phyloP scores from a whole-genome alignment of 2,329 filamentous ascomycete species.

The Sphaerostilbella broomeana region DNA sequence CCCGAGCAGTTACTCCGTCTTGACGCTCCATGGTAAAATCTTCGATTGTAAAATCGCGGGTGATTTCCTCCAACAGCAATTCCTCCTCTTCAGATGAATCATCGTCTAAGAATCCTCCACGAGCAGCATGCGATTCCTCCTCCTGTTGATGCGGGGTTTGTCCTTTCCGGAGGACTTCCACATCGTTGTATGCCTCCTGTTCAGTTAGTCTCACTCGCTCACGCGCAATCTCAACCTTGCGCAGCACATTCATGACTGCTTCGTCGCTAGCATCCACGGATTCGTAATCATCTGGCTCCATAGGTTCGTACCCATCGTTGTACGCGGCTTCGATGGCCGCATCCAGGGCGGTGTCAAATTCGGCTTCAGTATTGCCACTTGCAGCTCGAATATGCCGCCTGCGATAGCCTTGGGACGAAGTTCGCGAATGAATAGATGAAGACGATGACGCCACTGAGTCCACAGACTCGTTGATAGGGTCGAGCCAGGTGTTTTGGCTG shows the following conservation, averaged over 20 bases:
- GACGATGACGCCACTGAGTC: constrained; percentile 73
- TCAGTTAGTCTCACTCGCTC: constrained; percentile 69
- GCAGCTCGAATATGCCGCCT: constrained; percentile 62
- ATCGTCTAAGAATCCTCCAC: constrained; percentile 57
- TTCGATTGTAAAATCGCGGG: constrained; percentile 72
- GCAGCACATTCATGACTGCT: constrained; percentile 49
- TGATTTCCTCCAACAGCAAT: constrained; percentile 79
- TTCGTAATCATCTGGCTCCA: constrained; percentile 40
- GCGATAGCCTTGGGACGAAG: constrained; percentile 61
- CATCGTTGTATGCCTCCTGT: constrained; percentile 47
- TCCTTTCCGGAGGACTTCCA: constrained; percentile 39
- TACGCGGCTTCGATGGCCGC: constrained; percentile 95
- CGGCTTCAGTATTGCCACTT: constrained; percentile 73
- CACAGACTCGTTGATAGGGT: constrained; percentile 86
- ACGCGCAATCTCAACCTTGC: constrained; percentile 68
- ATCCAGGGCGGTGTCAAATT: constrained; percentile 90
- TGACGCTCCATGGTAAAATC: constrained; percentile 60
- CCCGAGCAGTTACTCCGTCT: background rate
- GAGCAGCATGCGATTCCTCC: constrained; percentile 15
- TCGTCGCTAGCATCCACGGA: constrained; percentile 34
- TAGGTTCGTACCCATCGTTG: constrained; percentile 80
- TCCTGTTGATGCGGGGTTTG: constrained; percentile 24
- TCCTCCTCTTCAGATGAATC: constrained; percentile 67
- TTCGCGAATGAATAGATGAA: constrained; percentile 74
- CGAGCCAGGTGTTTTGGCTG: constrained; percentile 85